Evolutionary conservation across 352 stramenopile species (phyloP).

Genomic region (Lagenidium giganteum): DNA sequence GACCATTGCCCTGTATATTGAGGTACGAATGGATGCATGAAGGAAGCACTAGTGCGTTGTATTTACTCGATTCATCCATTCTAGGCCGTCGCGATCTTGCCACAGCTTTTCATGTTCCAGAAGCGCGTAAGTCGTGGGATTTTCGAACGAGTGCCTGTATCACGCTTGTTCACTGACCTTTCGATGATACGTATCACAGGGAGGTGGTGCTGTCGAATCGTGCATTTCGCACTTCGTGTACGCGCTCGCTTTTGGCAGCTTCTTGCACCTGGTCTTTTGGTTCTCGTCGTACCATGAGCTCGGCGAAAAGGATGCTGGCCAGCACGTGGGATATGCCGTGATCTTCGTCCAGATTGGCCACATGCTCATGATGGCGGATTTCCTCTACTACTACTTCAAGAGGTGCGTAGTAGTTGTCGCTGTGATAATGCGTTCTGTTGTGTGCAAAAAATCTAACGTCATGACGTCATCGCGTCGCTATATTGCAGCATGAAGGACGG

Average conservation of each 20-base stretch:
- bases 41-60: not conserved
- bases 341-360: constrained; percentile 97
- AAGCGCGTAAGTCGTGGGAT: constrained; percentile 83
- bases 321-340: constrained; percentile 92
- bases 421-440: constrained; percentile 1
- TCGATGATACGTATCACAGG: constrained; percentile 22
- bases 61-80: not conserved
- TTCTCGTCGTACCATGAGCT: constrained; percentile 98
- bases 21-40: constrained; percentile 29
- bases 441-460: constrained; percentile 5
- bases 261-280: constrained; percentile 98
- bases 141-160: too few relatives aligned
- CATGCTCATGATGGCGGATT: constrained; percentile 98
- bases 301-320: constrained; percentile 86
- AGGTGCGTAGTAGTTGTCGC: constrained; percentile 30
- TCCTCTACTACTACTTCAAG: constrained; percentile 99
- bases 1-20: constrained; percentile 99
- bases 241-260: constrained; percentile 91
- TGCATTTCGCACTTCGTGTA: constrained; percentile 97
- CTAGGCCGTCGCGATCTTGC: constrained; percentile 91
- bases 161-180: not conserved
- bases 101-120: constrained; percentile 99
- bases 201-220: constrained; percentile 92
- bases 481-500: constrained; percentile 78
- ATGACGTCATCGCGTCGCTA: not conserved